Evolutionary conservation across 352 stramenopile species (phyloP).

Genomic region (Pilasporangium apinafurcum): DNA sequence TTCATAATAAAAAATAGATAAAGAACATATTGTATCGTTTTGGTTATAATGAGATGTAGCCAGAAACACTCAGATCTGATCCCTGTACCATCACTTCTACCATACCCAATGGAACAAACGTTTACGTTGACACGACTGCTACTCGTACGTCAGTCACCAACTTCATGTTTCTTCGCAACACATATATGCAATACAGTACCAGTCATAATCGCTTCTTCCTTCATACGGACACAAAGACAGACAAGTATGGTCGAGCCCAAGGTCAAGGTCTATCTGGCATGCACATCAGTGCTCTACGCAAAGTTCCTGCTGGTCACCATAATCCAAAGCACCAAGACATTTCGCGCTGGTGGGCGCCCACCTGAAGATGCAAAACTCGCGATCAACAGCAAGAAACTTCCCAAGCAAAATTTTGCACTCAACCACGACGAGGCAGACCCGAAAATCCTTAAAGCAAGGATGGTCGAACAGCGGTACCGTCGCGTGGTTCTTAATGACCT

Average conservation of each 20-base stretch:
- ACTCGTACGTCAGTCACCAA: too few species aligned
- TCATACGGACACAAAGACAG: too few species aligned
- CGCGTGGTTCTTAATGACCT: conserved; percentile 55
- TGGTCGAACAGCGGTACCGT: conserved; percentile 35
- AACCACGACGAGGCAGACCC: conserved; percentile 17
- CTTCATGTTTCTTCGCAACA: too few species aligned
- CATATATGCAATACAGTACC: too few species aligned
- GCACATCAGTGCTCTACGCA: conserved; percentile 35
- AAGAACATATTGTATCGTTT: too few species aligned
- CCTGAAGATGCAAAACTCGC: conserved; percentile 44
- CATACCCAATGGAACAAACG: too few species aligned
- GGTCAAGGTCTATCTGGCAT: conserved; percentile 17
- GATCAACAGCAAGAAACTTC: conserved; percentile 12
- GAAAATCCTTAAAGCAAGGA: conserved; percentile 20
- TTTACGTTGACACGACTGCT: too few species aligned
- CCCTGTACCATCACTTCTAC: too few species aligned
- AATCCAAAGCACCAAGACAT: conserved; percentile 51
- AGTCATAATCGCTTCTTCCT: too few species aligned
- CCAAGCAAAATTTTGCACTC: conserved; percentile 31
- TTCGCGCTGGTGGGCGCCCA: conserved; percentile 31
- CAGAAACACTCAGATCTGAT: too few species aligned
- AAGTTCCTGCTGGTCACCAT: conserved; percentile 52
- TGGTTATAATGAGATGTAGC: too few species aligned
- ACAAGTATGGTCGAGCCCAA: conserved; percentile 3
- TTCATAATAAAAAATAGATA: too few species aligned